A percentile compares a stretch with the other conserved stretches of the same genome.
Evolutionary conservation across 164 flowering plant species (phyloP).

Genomic region (Euptelea pleiosperma): DNA sequence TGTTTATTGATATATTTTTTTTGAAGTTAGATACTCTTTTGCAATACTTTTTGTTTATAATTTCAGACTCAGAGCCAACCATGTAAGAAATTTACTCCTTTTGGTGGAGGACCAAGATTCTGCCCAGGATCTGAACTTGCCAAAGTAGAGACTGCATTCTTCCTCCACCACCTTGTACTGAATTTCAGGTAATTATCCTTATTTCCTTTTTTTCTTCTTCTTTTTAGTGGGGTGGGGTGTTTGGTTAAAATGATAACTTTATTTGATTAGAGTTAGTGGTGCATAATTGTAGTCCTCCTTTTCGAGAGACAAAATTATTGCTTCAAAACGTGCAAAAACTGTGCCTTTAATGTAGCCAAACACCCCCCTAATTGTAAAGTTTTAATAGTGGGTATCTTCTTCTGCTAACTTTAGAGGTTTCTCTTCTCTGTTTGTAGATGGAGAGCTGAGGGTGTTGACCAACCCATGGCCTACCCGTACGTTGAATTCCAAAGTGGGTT

Average conservation of each 20-base stretch:
- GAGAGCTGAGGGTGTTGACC: conserved; percentile 44
- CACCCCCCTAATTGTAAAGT: no score
- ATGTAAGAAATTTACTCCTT: conserved; percentile 64
- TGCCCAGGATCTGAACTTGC: conserved; percentile 80
- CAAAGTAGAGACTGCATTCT: conserved; percentile 62
- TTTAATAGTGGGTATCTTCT: no score
- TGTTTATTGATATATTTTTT: no score
- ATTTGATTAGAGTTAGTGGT: background rate
- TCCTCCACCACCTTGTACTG: conserved; percentile 67
- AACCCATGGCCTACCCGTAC: conserved; percentile 59
- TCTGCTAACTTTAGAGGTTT: background rate
- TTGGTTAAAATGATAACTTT: background rate
- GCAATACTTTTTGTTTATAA: background rate
- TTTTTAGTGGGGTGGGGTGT: background rate
- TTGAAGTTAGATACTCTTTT: no score
- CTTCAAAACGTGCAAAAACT: background rate
- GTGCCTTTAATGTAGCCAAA: no score
- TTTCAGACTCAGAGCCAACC: conserved; percentile 44
- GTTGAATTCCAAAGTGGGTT: conserved; percentile 59
- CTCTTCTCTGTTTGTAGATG: conserved; percentile 32
- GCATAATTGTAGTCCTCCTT: background rate
- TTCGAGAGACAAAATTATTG: background rate
- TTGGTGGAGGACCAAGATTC: conserved; percentile 71
- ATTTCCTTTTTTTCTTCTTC: background rate
- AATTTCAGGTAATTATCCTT: conserved; percentile 44